Evolutionary conservation across 139 green algal species (phyloP).

Genomic region (Picochlorum sp.): DNA sequence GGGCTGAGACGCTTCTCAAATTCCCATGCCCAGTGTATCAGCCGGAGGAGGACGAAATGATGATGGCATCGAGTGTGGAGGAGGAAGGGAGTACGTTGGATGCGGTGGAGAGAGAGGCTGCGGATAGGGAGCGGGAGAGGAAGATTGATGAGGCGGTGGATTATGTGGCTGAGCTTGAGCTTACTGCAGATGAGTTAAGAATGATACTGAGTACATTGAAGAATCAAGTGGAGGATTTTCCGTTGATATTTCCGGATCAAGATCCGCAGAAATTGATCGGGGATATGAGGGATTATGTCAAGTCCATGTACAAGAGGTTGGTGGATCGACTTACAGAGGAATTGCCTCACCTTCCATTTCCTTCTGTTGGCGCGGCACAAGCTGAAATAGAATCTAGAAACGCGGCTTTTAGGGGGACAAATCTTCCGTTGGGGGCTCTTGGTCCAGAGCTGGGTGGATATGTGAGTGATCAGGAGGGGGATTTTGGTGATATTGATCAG

Average conservation of each 20-base stretch:
- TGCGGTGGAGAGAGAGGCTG: not conserved
- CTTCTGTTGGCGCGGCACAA: conserved; percentile 39
- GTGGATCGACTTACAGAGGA: conserved; percentile 35
- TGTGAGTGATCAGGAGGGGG: not conserved
- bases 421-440: not conserved
- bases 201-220: conserved; percentile 34
- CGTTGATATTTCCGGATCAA: conserved; percentile 19
- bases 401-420: conserved; percentile 30
- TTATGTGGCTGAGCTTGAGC: conserved; percentile 67
- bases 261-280: conserved; percentile 3
- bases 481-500: not conserved
- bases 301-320: not conserved
- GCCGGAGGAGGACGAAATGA: not conserved
- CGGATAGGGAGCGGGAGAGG: conserved; percentile 12
- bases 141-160: conserved; percentile 47
- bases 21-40: conserved; percentile 47
- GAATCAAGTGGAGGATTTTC: conserved; percentile 22
- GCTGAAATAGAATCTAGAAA: conserved; percentile 55
- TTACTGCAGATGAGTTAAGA: conserved; percentile 74
- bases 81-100: not conserved
- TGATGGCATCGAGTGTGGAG: not conserved
- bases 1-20: conserved; percentile 47
- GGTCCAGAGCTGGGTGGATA: not conserved
- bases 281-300: conserved; percentile 6
- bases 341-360: conserved; percentile 45